Base-by-base conservation (phyloP, 2,329 filamentous ascomycete genomes). In the Trichoderma polysporum region DNA sequence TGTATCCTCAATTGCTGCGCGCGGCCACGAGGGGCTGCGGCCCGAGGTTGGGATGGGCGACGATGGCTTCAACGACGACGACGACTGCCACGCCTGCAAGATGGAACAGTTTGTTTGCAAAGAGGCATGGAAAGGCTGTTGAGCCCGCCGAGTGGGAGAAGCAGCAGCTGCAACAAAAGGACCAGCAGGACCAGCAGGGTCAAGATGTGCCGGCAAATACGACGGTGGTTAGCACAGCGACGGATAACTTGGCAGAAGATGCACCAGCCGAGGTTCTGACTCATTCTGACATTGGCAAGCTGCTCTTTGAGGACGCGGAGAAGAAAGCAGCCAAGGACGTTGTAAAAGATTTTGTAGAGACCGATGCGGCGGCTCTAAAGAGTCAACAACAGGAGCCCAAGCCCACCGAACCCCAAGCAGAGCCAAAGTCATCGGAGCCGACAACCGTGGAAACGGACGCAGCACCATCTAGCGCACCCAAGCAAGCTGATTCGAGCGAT, bases 1-100 rank as follows among this genome's bases (percentile, higher is more conserved):
- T 92, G 19, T 91, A 91, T 71, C 89, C 90, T 53, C 87, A 88
- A 71, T 78, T 91, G 64, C 86, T 90, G 76, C 86, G 88, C 64
- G 81, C 83, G 17, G 70, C 81, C 29, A 69, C 66, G 66, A 68
- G 66, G 60, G 61, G 62, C 63, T 39, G 54, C 57, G 31, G 50
- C 53, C 61, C 66, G 27, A 37, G 61, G 13, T 12, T 17, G 60
- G 54, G 37, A 69, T 62, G 69, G 56, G 47, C 56, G 37, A 41
- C 29, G 53, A 27, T 52, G 41, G 47, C 67, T 13, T 68, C 67
- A 31, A 64, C 57, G 31, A 39, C 57, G 27, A 56, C 39, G 9
- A 45, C 39, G 47, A 39, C 41, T 12, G 41, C 56, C 41, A 17
- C n/a, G 53, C 73, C 70, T 15, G 77, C 83, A 63, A 77, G 80